A percentile compares a stretch with the other conserved stretches of the same genome.
phyloP scores from a whole-genome alignment of 116 monocot genomes.

The Zostera marina region DNA sequence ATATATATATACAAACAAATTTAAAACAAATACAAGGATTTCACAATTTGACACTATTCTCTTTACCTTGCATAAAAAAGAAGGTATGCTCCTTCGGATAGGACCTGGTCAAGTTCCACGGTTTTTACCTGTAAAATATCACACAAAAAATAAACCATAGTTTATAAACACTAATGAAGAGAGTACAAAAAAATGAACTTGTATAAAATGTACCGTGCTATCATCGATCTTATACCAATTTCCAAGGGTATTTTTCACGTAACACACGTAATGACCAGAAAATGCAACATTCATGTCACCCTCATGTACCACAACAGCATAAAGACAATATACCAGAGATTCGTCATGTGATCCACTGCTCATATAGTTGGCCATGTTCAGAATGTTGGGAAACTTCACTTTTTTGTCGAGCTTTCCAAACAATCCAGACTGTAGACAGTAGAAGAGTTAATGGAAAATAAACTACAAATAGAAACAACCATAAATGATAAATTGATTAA shows the following conservation, averaged over 20 bases:
- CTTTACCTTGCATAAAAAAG: conserved; percentile 88
- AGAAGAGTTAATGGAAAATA: neutral
- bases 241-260: conserved; percentile 44
- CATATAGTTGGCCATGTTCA: conserved; percentile 61
- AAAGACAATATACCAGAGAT: conserved; percentile 50
- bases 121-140: conserved; percentile 42
- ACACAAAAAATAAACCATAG: too few relatives aligned
- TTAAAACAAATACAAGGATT: neutral
- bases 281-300: conserved; percentile 27
- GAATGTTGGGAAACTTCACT: conserved; percentile 43
- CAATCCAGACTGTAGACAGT: conserved; percentile 71
- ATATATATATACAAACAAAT: neutral
- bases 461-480: neutral
- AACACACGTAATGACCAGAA: conserved; percentile 93
- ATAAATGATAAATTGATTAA: conserved; percentile 1
- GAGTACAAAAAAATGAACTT: neutral
- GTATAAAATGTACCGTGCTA: conserved; percentile 39
- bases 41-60: too few relatives aligned
- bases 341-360: conserved; percentile 20
- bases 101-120: conserved; percentile 49
- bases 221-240: conserved; percentile 88
- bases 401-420: conserved; percentile 74
- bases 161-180: too few relatives aligned
- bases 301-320: conserved; percentile 74
- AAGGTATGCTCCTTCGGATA: conserved; percentile 73